These are phyloP conservation scores for Madurella fahalii DNA, from an alignment of 2,329 filamentous ascomycete genomes.

Conservation along the genomic window DNA sequence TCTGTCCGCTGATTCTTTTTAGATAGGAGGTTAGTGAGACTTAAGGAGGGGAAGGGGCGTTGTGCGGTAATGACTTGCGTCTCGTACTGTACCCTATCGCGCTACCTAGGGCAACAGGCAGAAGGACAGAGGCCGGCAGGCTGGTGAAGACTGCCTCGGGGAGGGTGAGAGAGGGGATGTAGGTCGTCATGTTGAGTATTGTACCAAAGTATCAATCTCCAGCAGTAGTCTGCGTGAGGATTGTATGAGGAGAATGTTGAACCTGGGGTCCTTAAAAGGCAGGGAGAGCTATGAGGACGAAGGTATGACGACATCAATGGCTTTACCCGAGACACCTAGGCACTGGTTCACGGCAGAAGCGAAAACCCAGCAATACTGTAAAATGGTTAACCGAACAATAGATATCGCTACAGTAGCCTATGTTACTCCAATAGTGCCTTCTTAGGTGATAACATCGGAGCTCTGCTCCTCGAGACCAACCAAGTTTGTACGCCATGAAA, in stretches of 20 bases:
- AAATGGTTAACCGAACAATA: too few species aligned
- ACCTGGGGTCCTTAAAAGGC: background rate
- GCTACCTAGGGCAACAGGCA: slow-evolving; percentile 70
- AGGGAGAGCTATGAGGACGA: background rate
- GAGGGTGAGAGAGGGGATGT: slow-evolving; percentile 72
- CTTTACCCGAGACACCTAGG: too few species aligned
- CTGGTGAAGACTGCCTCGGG: slow-evolving; percentile 67
- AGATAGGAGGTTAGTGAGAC: slow-evolving; percentile 2
- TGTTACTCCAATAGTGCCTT: too few species aligned
- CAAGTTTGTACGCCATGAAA: too few species aligned
- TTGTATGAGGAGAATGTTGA: background rate
- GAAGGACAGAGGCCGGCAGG: slow-evolving; percentile 67
- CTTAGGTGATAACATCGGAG: too few species aligned
- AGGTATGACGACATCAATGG: background rate
- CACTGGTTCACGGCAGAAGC: too few species aligned
- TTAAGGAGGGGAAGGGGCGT: background rate
- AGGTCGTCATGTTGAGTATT: slow-evolving; percentile 63
- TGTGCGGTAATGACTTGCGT: slow-evolving; percentile 45
- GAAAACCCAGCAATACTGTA: too few species aligned
- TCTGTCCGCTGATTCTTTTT: slow-evolving; percentile 46
- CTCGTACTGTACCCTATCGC: slow-evolving; percentile 66
- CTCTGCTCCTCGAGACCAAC: too few species aligned
- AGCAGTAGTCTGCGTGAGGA: background rate
- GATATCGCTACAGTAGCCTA: too few species aligned
- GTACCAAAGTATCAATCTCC: background rate